phyloP scores from a whole-genome alignment of 331 rosid species.

The Prunus yedoensis region DNA sequence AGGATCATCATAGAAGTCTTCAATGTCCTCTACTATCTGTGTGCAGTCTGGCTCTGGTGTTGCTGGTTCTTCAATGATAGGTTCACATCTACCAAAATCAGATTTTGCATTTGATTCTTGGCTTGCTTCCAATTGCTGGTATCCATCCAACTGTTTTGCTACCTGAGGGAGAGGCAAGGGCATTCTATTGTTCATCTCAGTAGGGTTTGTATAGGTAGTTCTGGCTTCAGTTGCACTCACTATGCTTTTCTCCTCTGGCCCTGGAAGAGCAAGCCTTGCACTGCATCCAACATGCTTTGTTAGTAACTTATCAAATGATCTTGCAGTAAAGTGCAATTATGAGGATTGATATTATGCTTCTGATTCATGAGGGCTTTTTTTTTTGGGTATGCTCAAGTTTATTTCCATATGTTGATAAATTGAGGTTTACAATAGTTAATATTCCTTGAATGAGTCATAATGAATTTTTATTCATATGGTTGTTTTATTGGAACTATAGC shows the following conservation, averaged over 20 bases:
- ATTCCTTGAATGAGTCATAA: background rate
- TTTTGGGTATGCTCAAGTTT: background rate
- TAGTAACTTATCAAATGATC: slow-evolving; percentile 32
- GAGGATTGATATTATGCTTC: slow-evolving; percentile 22
- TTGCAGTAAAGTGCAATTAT: slow-evolving; percentile 10
- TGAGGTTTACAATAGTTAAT: background rate
- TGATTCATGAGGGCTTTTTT: slow-evolving; percentile 12
- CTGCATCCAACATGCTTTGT: slow-evolving; percentile 52
- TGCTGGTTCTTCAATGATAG: slow-evolving; percentile 96
- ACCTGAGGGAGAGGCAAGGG: slow-evolving; percentile 53
- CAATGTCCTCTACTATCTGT: slow-evolving; percentile 59
- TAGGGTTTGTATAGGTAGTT: slow-evolving; percentile 37
- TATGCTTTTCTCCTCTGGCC: slow-evolving; percentile 74
- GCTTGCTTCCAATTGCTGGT: slow-evolving; percentile 43
- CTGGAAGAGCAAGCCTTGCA: slow-evolving; percentile 97
- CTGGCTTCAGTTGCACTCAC: slow-evolving; percentile 51
- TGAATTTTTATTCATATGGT: background rate
- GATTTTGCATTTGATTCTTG: slow-evolving; percentile 37
- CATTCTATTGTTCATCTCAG: slow-evolving; percentile 35
- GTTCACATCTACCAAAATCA: slow-evolving; percentile 50
- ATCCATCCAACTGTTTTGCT: slow-evolving; percentile 43
- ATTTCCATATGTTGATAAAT: background rate
- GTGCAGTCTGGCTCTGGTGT: slow-evolving; percentile 81
- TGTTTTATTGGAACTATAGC: slow-evolving; percentile 1
- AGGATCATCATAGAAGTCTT: slow-evolving; percentile 74